These are phyloP conservation scores for Rheum nobile DNA, from an alignment of 148 eudicot genomes.

Conservation along the genomic window DNA sequence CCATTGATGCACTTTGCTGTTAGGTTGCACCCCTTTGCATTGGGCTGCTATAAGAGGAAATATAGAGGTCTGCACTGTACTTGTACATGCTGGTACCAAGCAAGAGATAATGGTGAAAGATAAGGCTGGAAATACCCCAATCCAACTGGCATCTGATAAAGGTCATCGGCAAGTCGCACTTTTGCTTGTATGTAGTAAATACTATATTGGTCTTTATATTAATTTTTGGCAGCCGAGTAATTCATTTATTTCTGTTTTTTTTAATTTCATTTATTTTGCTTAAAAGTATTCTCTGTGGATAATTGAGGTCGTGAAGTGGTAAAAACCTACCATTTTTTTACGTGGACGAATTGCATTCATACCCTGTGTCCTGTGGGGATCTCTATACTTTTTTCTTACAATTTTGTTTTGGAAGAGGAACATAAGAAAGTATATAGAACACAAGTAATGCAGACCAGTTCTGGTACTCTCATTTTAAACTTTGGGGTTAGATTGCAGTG, in stretches of 20 bases:
- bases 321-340: neutral
- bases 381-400: neutral
- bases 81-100: constrained; percentile 96
- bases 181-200: constrained; percentile 79
- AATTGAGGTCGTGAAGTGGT: neutral
- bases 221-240: neutral
- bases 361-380: neutral
- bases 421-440: neutral
- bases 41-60: constrained; percentile 99
- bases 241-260: neutral
- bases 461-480: no score
- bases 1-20: constrained; percentile 9
- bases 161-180: constrained; percentile 98
- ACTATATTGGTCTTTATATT: neutral
- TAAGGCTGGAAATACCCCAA: constrained; percentile 87
- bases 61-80: constrained; percentile 94
- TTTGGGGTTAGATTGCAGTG: no score
- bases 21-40: constrained; percentile 97
- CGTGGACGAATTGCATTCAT: neutral
- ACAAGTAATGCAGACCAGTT: neutral
- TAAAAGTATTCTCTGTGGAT: neutral
- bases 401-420: no score
- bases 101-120: constrained; percentile 83
- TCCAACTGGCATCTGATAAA: constrained; percentile 93
- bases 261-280: neutral